phyloP scores from a whole-genome alignment of 306 rosid genomes.

The Cicer chorassanicum region DNA sequence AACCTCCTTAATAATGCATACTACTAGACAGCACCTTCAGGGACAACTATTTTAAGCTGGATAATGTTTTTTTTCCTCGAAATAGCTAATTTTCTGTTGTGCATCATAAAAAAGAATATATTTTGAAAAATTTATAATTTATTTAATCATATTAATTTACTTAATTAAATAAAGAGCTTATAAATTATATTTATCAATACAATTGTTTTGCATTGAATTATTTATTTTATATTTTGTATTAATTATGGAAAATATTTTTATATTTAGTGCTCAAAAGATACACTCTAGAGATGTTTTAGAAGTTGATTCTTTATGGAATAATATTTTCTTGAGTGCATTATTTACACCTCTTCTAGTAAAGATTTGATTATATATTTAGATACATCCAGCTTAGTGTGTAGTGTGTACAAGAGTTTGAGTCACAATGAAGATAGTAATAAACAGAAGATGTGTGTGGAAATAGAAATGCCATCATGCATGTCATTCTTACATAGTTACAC shows the following conservation, averaged over 20 bases:
- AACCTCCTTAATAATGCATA: no score
- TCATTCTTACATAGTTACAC: conserved; percentile 40
- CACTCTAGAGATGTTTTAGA: neutral
- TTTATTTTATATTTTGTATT: conserved; percentile 4
- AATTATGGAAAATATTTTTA: conserved; percentile 3
- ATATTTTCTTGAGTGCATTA: neutral
- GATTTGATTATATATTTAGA: conserved; percentile 13
- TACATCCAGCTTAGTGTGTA: conserved; percentile 6
- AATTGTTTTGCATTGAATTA: neutral
- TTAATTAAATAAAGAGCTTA: neutral
- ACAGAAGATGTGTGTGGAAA: neutral
- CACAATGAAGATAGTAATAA: neutral
- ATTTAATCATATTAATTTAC: neutral
- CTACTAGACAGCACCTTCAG: no score
- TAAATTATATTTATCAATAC: conserved; percentile 1
- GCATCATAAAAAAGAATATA: conserved; percentile 8
- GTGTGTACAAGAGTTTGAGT: neutral
- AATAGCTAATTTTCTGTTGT: conserved; percentile 23
- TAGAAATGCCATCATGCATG: conserved; percentile 28
- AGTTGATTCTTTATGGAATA: conserved; percentile 26
- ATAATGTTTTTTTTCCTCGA: neutral
- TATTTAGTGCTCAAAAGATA: neutral
- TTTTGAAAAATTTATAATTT: conserved; percentile 2
- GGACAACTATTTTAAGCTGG: no score
- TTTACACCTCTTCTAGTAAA: conserved; percentile 4